These are phyloP conservation scores for Malus orientalis DNA, from an alignment of 306 rosid genomes.

Conservation along the genomic window DNA sequence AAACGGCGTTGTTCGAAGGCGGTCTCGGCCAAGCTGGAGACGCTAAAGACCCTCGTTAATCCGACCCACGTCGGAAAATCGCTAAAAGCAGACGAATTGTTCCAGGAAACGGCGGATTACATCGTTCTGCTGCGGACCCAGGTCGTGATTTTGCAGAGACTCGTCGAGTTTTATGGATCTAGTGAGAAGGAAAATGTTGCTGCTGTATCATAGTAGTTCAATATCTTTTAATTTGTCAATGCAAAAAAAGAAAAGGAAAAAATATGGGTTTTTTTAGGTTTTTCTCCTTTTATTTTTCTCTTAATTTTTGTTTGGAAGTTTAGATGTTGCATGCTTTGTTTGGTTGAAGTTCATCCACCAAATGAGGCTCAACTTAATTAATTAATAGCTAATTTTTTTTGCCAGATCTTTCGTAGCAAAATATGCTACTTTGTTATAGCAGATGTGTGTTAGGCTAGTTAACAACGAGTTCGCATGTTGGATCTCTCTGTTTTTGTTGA, in stretches of 20 bases:
- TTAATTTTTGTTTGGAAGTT: slow-evolving; percentile 12
- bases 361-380: neutral
- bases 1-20: slow-evolving; percentile 25
- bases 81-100: slow-evolving; percentile 52
- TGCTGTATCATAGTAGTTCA: slow-evolving; percentile 33
- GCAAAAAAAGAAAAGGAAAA: neutral
- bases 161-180: slow-evolving; percentile 57
- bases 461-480: neutral
- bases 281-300: slow-evolving; percentile 10
- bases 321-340: slow-evolving; percentile 32
- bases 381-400: slow-evolving; percentile 18
- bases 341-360: slow-evolving; percentile 14
- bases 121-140: slow-evolving; percentile 54
- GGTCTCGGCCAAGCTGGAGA: slow-evolving; percentile 51
- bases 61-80: slow-evolving; percentile 31
- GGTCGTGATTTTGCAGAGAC: slow-evolving; percentile 70
- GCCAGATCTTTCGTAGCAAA: neutral
- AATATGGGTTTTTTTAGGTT: slow-evolving; percentile 5
- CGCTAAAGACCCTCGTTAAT: slow-evolving; percentile 51
- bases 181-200: slow-evolving; percentile 23
- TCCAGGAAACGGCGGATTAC: slow-evolving; percentile 82
- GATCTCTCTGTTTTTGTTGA: neutral
- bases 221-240: slow-evolving; percentile 2
- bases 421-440: slow-evolving; percentile 4
- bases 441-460: no score